Conservation (phyloP, 208 protist species). For the Endotrypanum monterogeii region DNA sequence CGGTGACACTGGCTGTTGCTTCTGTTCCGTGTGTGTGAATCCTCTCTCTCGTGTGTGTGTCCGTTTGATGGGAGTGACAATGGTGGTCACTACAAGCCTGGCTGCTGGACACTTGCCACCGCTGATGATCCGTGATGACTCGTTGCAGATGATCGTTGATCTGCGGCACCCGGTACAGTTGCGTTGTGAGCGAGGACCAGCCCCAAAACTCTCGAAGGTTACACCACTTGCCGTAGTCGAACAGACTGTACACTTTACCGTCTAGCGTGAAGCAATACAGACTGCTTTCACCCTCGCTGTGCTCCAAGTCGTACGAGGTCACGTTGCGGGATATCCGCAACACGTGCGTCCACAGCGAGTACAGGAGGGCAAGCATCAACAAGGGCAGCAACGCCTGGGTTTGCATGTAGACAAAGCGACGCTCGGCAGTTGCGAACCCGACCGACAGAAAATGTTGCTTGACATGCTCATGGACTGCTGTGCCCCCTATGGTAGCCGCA, state of each 20-base stretch:
- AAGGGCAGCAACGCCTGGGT: slow-evolving; percentile 49
- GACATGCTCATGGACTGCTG: not conserved
- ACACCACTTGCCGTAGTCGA: slow-evolving; percentile 44
- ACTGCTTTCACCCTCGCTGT: slow-evolving; percentile 53
- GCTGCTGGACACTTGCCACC: slow-evolving; percentile 32
- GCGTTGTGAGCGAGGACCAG: slow-evolving; percentile 33
- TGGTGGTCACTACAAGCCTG: slow-evolving; percentile 19
- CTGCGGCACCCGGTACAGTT: slow-evolving; percentile 51
- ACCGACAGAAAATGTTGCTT: not conserved
- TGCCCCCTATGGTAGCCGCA: not conserved
- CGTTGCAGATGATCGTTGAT: slow-evolving; percentile 54
- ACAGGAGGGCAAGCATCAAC: slow-evolving; percentile 37
- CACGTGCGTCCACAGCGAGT: slow-evolving; percentile 43
- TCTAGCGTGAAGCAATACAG: slow-evolving; percentile 75
- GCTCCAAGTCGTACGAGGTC: slow-evolving; percentile 66
- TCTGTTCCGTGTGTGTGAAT: not conserved
- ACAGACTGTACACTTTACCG: slow-evolving; percentile 61
- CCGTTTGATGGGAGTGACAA: slow-evolving; percentile 2
- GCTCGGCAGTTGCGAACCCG: slow-evolving; percentile 25
- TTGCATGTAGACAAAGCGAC: slow-evolving; percentile 60
- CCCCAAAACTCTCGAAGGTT: slow-evolving; percentile 62
- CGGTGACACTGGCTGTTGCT: not conserved
- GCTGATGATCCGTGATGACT: slow-evolving; percentile 52
- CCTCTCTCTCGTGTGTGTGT: not conserved
- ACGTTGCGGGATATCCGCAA: slow-evolving; percentile 59